Evolutionary conservation across 2,329 filamentous ascomycete species (phyloP), one percentile per base, ranked within the genome.

Genomic region (Grosmannia huntii): DNA sequence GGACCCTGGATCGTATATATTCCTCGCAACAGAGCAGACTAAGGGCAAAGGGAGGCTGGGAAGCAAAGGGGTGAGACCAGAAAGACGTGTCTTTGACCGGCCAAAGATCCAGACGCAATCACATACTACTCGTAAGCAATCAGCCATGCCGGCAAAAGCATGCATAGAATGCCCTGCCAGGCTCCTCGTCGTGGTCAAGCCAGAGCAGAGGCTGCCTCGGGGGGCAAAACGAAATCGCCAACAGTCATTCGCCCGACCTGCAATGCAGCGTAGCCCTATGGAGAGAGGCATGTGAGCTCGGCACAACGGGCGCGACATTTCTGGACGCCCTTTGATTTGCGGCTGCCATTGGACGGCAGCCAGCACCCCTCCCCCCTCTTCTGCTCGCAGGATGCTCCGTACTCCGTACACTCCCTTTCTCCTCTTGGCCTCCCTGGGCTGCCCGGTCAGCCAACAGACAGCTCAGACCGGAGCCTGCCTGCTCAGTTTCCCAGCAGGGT

Each of bases 221-320:
- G 19, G 28, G 48, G 23, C 28, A 21, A 19, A 33, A 10, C n/a
- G 5, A 12, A 41, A 36, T n/a, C 21, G 21, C 19, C 52, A 54
- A 54, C 52, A 36, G 52, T 14, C 52, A 54, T 41, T 54, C 33
- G 52, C 23, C 54, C 46, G 25, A 31, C 12, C 27, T 27, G 38
- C 41, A n/a, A 48, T 56, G 54, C 54, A 56, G 54, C 41, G n/a
- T 49, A 56, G 54, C 54, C 54, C 44, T 56, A 56, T 21, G 54
- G 54, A 21, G 9, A 46, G 38, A 21, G 25, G 41, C n/a, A n/a
- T n/a, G n/a, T n/a, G n/a, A n/a, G n/a, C n/a, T n/a, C n/a, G n/a
- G n/a, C n/a, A n/a, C n/a, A n/a, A 16, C 23, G 52, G 25, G n/a
- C n/a, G 23, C 14, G 38, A 55, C 36, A 53, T n/a, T 19, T 28